Evolutionary conservation across 257 asterid species (phyloP).

Genomic region (Ocimum tenuiflorum): DNA sequence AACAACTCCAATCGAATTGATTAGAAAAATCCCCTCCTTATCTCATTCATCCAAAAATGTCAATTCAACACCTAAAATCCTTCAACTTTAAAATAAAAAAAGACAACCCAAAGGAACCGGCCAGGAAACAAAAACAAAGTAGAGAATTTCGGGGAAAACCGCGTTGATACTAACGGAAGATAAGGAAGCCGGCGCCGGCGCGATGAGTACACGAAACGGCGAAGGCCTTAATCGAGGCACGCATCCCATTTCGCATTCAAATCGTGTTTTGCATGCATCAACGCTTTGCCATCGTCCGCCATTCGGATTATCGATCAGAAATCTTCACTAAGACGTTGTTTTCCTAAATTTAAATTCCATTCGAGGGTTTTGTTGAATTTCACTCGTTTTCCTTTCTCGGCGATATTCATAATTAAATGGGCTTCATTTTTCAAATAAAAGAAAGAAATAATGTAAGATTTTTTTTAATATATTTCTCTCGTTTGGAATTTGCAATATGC

Average conservation of each 20-base stretch:
- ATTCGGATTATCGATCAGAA: conserved; percentile 21
- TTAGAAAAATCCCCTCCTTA: neutral
- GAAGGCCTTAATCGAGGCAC: conserved; percentile 57
- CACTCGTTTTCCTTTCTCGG: neutral
- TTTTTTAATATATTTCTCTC: no score
- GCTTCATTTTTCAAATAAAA: neutral
- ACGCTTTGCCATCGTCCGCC: conserved; percentile 40
- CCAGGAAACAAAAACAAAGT: no score
- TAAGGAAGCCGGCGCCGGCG: conserved; percentile 53
- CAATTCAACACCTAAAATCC: neutral
- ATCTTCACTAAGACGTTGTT: neutral
- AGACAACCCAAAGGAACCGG: neutral
- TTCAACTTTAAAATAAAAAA: neutral
- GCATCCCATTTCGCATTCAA: conserved; percentile 68
- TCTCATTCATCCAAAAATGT: neutral
- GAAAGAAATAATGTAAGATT: no score
- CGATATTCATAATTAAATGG: neutral
- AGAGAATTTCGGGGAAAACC: neutral
- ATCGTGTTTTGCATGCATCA: conserved; percentile 36
- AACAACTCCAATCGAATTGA: neutral
- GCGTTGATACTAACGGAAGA: conserved; percentile 50
- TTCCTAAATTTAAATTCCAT: neutral
- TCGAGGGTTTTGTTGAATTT: conserved; percentile 14
- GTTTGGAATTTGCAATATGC: no score
- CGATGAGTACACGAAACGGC: conserved; percentile 59